phyloP scores from a whole-genome alignment of 768 basidiomycete genomes.

The Rickenella mellea region DNA sequence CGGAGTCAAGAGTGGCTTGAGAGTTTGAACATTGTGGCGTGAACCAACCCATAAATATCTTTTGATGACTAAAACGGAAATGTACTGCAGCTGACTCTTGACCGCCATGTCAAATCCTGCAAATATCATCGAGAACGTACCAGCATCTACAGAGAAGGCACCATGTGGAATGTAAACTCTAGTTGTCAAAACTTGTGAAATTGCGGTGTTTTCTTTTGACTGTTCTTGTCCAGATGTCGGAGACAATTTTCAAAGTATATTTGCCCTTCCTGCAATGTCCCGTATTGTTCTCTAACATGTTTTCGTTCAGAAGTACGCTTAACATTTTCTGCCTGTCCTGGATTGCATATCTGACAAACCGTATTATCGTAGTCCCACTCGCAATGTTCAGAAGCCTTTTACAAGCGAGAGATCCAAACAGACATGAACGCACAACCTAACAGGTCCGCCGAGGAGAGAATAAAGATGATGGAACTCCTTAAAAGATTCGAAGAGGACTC shows the following conservation, averaged over 20 bases:
- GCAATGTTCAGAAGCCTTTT: slow-evolving; percentile 76
- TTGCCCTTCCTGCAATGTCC: slow-evolving; percentile 73
- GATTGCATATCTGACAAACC: slow-evolving; percentile 5
- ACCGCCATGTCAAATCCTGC: neutral
- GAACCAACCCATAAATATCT: too few relatives aligned
- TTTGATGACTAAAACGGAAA: too few relatives aligned
- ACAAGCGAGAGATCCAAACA: slow-evolving; percentile 60
- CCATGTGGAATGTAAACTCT: slow-evolving; percentile 33
- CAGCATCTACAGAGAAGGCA: slow-evolving; percentile 11
- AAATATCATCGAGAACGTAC: neutral
- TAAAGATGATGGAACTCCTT: slow-evolving; percentile 60
- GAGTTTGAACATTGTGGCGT: too few relatives aligned
- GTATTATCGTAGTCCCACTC: slow-evolving; percentile 39
- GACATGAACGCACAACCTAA: slow-evolving; percentile 51
- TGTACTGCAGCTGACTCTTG: too few relatives aligned
- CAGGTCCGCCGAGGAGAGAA: slow-evolving; percentile 46
- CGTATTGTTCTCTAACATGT: slow-evolving; percentile 73
- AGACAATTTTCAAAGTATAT: slow-evolving; percentile 73
- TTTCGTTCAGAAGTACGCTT: slow-evolving; percentile 60
- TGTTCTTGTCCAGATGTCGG: slow-evolving; percentile 43
- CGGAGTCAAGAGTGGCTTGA: too few relatives aligned
- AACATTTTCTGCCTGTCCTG: neutral
- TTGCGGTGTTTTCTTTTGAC: too few relatives aligned
- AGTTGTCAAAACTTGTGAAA: neutral
- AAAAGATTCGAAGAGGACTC: slow-evolving; percentile 63